These are phyloP conservation scores for Litsea cubeba DNA, from an alignment of 164 flowering plant species.

Conservation along the genomic window DNA sequence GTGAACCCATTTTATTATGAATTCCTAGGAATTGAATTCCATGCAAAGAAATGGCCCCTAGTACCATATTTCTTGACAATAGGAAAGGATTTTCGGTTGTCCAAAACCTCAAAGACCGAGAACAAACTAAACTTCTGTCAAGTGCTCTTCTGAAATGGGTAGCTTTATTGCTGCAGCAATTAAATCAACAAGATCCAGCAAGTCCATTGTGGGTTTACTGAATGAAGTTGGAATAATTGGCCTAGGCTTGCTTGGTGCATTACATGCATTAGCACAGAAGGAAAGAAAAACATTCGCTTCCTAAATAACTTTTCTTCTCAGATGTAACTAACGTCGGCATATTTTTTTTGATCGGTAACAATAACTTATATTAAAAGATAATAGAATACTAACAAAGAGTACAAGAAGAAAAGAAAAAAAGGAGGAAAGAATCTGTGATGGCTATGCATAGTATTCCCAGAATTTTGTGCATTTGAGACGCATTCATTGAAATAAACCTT, in stretches of 20 bases:
- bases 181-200: constrained; percentile 21
- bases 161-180: constrained; percentile 29
- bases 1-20: too few relatives aligned
- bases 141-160: constrained; percentile 10
- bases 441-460: too few relatives aligned
- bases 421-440: too few relatives aligned
- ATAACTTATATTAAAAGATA: too few relatives aligned
- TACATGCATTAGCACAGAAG: constrained; percentile 55
- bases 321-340: too few relatives aligned
- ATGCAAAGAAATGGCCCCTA: background rate
- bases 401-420: too few relatives aligned
- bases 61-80: background rate
- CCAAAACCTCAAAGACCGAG: background rate
- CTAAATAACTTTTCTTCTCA: too few relatives aligned
- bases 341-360: too few relatives aligned
- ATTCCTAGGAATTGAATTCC: too few relatives aligned
- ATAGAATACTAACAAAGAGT: too few relatives aligned
- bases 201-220: constrained; percentile 52
- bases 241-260: constrained; percentile 70
- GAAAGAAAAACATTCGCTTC: constrained; percentile 45
- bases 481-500: too few relatives aligned
- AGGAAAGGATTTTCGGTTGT: background rate
- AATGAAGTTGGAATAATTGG: constrained; percentile 69
- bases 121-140: background rate
- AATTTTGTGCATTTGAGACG: too few relatives aligned